phyloP scores from a whole-genome alignment of 257 asterid genomes.

The Plantago major region DNA sequence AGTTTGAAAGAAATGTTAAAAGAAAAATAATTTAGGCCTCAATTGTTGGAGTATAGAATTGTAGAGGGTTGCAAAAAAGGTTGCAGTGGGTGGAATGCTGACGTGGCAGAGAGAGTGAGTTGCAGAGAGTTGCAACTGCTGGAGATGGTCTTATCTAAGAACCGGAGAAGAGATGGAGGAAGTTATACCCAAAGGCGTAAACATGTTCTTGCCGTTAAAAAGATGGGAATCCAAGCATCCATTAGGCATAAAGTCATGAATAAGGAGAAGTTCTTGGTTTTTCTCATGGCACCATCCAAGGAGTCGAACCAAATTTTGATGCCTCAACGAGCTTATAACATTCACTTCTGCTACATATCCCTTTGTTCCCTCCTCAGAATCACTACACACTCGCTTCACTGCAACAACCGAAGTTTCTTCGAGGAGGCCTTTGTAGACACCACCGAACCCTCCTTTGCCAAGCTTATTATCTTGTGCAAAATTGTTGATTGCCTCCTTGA shows the following conservation, averaged over 20 bases:
- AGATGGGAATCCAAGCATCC: constrained; percentile 30
- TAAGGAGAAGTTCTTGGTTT: constrained; percentile 22
- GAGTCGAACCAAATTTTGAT: constrained; percentile 26
- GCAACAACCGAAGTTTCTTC: constrained; percentile 19
- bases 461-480: constrained; percentile 24
- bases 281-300: constrained; percentile 35
- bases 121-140: no score
- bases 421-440: no score
- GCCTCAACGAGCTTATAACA: constrained; percentile 28
- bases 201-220: not conserved
- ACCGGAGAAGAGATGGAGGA: no score
- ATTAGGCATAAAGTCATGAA: constrained; percentile 27
- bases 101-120: no score
- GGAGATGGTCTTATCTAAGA: no score
- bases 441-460: constrained; percentile 34
- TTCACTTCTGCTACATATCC: constrained; percentile 33
- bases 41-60: no score
- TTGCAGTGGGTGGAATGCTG: no score
- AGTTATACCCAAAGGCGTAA: no score
- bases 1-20: no score
- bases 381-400: constrained; percentile 22
- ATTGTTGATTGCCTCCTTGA: constrained; percentile 14
- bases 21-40: no score
- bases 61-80: no score
- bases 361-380: constrained; percentile 27